Evolutionary conservation across 495 filamentous ascomycete species (phyloP).

Genomic region (Daldinia concentrica): DNA sequence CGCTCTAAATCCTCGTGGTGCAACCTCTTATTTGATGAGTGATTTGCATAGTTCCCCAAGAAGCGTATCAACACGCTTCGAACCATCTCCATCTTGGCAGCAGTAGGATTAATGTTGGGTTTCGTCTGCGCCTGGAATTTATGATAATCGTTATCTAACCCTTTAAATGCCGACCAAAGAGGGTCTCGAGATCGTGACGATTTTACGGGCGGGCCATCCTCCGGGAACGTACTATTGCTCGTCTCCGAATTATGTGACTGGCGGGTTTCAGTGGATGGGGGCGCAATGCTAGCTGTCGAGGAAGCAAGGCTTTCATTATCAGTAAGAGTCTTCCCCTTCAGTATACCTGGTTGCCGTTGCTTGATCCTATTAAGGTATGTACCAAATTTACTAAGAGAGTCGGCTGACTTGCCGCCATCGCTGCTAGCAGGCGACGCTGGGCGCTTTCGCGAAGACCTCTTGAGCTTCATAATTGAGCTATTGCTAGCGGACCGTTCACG

Average conservation of each 20-base stretch:
- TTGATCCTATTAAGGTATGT: conserved; percentile 55
- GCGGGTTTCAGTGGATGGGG: conserved; percentile 45
- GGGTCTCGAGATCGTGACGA: conserved; percentile 71
- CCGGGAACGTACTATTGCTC: conserved; percentile 49
- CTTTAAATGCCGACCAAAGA: conserved; percentile 86
- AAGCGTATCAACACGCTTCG: conserved; percentile 85
- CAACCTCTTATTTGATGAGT: conserved; percentile 70
- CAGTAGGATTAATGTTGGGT: conserved; percentile 58
- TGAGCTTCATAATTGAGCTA: conserved; percentile 47
- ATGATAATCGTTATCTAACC: conserved; percentile 82
- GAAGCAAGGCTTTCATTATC: conserved; percentile 51
- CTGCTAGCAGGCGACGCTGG: conserved; percentile 48
- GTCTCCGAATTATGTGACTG: conserved; percentile 45
- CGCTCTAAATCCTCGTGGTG: conserved; percentile 87
- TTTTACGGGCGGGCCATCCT: conserved; percentile 29
- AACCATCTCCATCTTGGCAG: conserved; percentile 82
- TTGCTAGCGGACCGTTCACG: conserved; percentile 44
- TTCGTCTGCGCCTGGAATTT: conserved; percentile 72
- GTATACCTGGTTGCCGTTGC: conserved; percentile 51
- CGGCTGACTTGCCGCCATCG: conserved; percentile 39
- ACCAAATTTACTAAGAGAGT: conserved; percentile 44
- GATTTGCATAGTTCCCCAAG: conserved; percentile 73
- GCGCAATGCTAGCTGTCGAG: conserved; percentile 51
- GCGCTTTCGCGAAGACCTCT: conserved; percentile 39
- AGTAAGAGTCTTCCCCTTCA: conserved; percentile 42